A percentile compares a stretch with the other conserved stretches of the same genome.
phyloP scores from a whole-genome alignment of 1,139 yeast genomes.

The Entelexis sorbosivorans region DNA sequence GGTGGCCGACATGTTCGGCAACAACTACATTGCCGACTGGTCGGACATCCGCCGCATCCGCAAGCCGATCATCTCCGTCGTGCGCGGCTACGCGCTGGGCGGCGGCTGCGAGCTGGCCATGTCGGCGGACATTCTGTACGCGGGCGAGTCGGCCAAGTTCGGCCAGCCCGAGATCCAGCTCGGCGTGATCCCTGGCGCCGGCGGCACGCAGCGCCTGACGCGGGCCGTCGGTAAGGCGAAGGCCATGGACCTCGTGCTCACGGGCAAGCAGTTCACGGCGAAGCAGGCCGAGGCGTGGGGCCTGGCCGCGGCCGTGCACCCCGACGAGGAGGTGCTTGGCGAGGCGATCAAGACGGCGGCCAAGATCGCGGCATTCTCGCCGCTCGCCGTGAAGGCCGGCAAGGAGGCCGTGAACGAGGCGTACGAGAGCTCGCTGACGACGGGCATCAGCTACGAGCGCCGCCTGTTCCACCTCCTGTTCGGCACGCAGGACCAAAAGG shows the following conservation, averaged over 20 bases:
- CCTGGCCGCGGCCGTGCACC: constrained; percentile 37
- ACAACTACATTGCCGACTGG: constrained; percentile 35
- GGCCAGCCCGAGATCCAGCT: constrained; percentile 47
- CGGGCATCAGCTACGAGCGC: constrained; percentile 38
- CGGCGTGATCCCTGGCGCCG: constrained; percentile 46
- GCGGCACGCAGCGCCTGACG: constrained; percentile 42
- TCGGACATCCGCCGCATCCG: constrained; percentile 30
- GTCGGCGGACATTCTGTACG: constrained; percentile 43
- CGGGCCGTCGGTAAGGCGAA: constrained; percentile 40
- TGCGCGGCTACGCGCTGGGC: constrained; percentile 43
- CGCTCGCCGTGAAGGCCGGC: constrained; percentile 39
- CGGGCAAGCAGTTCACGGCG: constrained; percentile 39
- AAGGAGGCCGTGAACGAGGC: constrained; percentile 39
- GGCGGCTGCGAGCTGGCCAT: constrained; percentile 48
- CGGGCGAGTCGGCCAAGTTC: constrained; percentile 40
- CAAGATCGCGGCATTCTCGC: constrained; percentile 35
- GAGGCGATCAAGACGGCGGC: constrained; percentile 39
- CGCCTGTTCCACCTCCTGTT: constrained; percentile 38
- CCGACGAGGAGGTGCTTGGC: constrained; percentile 35
- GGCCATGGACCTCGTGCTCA: constrained; percentile 41
- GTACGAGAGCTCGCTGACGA: constrained; percentile 31
- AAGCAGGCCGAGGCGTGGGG: constrained; percentile 42
- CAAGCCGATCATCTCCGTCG: constrained; percentile 44
- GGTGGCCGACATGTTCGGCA: constrained; percentile 32
- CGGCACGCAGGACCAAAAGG: constrained; percentile 39